These are phyloP conservation scores for Ehretia macrophylla DNA, from an alignment of 257 asterid genomes.

Conservation along the genomic window DNA sequence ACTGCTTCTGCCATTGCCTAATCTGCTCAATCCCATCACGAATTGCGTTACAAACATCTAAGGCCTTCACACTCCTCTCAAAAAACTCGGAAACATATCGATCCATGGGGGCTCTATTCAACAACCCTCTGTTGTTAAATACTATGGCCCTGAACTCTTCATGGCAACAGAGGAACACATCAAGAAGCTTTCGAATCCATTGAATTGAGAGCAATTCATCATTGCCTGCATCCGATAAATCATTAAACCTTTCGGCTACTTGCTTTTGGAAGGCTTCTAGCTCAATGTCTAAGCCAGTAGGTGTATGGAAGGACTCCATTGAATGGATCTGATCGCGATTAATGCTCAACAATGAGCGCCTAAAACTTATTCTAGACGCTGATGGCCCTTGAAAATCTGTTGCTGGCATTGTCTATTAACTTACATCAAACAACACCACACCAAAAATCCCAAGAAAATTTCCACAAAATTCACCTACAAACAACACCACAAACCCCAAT, in stretches of 20 bases:
- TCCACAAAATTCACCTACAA: background rate
- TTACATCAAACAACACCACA: conserved; percentile 20
- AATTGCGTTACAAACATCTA: conserved; percentile 88
- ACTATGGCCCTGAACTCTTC: conserved; percentile 64
- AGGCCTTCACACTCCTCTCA: conserved; percentile 75
- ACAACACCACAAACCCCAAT: too few species aligned
- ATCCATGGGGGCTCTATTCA: conserved; percentile 68
- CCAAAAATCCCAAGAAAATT: conserved; percentile 3
- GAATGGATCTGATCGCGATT: conserved; percentile 79
- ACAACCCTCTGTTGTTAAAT: conserved; percentile 28
- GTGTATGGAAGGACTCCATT: conserved; percentile 45
- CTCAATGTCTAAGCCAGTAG: conserved; percentile 39
- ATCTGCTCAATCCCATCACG: conserved; percentile 90
- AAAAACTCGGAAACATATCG: conserved; percentile 50
- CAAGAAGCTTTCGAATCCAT: conserved; percentile 78
- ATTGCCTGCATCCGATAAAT: conserved; percentile 30
- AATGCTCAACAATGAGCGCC: conserved; percentile 53
- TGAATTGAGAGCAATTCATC: conserved; percentile 55
- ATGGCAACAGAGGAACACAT: conserved; percentile 64
- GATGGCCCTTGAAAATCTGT: conserved; percentile 61
- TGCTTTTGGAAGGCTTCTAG: conserved; percentile 60
- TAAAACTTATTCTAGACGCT: conserved; percentile 46
- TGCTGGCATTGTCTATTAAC: conserved; percentile 57
- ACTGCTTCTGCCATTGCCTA: conserved; percentile 77
- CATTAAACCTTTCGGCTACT: conserved; percentile 54